These are phyloP conservation scores for Pezicula radicicola DNA, from an alignment of 2,329 filamentous ascomycete genomes.

Conservation along the genomic window DNA sequence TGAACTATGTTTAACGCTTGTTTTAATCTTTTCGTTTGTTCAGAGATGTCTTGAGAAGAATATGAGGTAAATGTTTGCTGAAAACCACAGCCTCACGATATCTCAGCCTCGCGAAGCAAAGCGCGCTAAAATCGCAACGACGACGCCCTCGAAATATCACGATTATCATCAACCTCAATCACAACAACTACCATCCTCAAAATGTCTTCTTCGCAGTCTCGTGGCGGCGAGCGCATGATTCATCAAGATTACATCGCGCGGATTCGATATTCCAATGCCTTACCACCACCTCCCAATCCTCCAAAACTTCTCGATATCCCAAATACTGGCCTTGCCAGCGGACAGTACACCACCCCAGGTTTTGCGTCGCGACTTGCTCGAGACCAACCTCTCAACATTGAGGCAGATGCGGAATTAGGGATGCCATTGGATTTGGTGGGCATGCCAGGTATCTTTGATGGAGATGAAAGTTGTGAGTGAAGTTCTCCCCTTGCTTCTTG, in stretches of 20 bases:
- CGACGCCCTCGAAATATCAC: neutral
- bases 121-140: no score
- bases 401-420: conserved; percentile 94
- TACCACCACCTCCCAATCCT: conserved; percentile 89
- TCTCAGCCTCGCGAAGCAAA: neutral
- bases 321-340: conserved; percentile 81
- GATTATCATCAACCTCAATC: neutral
- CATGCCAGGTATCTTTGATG: conserved; percentile 91
- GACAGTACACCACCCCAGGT: conserved; percentile 84
- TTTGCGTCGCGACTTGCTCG: conserved; percentile 87
- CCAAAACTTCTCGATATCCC: conserved; percentile 97
- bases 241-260: conserved; percentile 98
- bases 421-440: conserved; percentile 97
- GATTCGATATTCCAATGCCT: conserved; percentile 91
- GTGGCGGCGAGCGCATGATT: conserved; percentile 49
- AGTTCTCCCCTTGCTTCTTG: conserved; percentile 11
- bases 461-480: conserved; percentile 82
- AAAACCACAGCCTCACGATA: no score
- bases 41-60: no score
- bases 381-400: conserved; percentile 92
- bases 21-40: no score
- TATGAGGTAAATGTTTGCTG: no score
- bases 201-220: conserved; percentile 41
- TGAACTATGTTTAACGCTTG: no score
- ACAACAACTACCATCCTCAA: neutral